Percentiles rank a stretch among this genome's conserved stretches.
Evolutionary conservation across 768 basidiomycete species (phyloP).

Genomic region (Amanita inopinata): DNA sequence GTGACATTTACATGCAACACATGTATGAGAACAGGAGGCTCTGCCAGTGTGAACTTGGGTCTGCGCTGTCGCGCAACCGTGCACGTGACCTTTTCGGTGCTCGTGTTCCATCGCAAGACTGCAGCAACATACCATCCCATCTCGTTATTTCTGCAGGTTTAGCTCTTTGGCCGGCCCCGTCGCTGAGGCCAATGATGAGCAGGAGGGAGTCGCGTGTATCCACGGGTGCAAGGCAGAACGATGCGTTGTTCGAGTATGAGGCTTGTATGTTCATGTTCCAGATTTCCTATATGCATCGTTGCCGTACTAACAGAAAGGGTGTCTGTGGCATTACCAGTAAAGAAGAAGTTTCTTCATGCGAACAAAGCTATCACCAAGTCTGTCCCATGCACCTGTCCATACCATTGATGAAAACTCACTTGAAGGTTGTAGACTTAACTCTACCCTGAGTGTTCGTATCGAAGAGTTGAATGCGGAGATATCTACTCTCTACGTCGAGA

Average conservation of each 20-base stretch:
- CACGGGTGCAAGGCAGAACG: constrained; percentile 58
- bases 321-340: constrained; percentile 48
- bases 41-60: neutral
- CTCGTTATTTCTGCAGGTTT: neutral
- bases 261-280: constrained; percentile 47
- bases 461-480: constrained; percentile 81
- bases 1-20: too few relatives aligned
- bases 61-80: neutral
- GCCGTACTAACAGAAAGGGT: constrained; percentile 16
- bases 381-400: constrained; percentile 13
- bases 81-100: neutral
- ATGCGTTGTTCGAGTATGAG: constrained; percentile 78
- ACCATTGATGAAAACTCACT: neutral
- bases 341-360: constrained; percentile 86
- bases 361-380: constrained; percentile 91
- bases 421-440: constrained; percentile 53
- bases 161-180: constrained; percentile 13
- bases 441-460: constrained; percentile 73
- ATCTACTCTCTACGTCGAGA: constrained; percentile 74
- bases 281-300: constrained; percentile 9
- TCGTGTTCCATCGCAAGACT: neutral
- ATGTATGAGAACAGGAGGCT: too few relatives aligned
- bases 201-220: constrained; percentile 58
- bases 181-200: constrained; percentile 33
- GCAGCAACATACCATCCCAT: too few relatives aligned